Base-by-base conservation (phyloP, 2,329 filamentous ascomycete genomes). In the Aspergillus ruber region DNA sequence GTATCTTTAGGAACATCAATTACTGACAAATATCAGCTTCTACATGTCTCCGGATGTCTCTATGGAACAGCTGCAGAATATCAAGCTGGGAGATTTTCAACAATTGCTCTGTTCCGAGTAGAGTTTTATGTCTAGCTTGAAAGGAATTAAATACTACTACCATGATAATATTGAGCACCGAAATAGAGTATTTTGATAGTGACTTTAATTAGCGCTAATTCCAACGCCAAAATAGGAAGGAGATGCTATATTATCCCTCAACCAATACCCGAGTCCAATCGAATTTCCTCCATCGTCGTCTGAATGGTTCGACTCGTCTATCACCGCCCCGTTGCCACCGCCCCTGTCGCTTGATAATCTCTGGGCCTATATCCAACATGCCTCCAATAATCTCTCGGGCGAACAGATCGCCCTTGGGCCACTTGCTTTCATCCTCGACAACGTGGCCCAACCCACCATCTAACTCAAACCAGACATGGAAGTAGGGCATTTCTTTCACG, bases 401-500 rank as follows among this genome's bases (percentile, higher is more conserved):
- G 65, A 98, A 98, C 15, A 96, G 67, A 68, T 98, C 93, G 0
- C 91, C 91, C 58, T 79, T 81, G 0, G 94, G 94, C 93, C 93
- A 98, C 44, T 83, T 76, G 43, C 82, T 79, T 23, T 83, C 75
- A 58, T 98, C 88, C 69, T 98, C 93, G 0, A 98, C 87, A 7
- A 98, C 76, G 66, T 98, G 93, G 0, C 89, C 93, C 55, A 98
- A 70, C 0, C 93, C 93, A 2, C 93, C 93, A 63, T 98, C 90
- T 1, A 98, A 74, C 45, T 83, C 81, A 64, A 97, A 97, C 90
- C 91, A 98, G 17, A 85, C 91, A 66, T 98, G 93, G 61, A 98
- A 98, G 67, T 98, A 98, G 0, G 94, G 91, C 87, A 94, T 91
- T 73, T 98, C 91, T 71, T 94, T 95, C 10, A 88, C 88, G 51